Evolutionary conservation across 345 rosid genomes (phyloP).

Genomic region (Gossypium rotundifolium): DNA sequence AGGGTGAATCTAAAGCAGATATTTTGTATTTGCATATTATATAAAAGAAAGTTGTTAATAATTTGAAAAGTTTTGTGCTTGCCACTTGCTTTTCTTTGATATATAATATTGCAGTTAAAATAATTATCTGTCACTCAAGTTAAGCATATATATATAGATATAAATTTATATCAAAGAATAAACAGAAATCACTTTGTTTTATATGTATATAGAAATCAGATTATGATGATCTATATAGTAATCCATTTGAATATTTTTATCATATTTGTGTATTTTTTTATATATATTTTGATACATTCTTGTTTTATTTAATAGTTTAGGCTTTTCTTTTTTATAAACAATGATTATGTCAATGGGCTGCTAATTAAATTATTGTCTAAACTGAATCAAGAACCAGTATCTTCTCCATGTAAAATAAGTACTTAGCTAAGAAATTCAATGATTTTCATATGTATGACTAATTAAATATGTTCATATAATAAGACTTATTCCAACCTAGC

Average conservation of each 20-base stretch:
- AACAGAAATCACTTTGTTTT: not conserved
- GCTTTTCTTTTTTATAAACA: not conserved
- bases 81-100: no score
- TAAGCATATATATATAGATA: not conserved
- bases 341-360: not conserved
- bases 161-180: not conserved
- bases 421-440: not conserved
- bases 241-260: not conserved
- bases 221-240: not conserved
- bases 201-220: no score
- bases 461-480: no score
- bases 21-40: no score
- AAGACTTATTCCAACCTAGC: no score
- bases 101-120: not conserved
- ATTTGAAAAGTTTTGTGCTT: no score
- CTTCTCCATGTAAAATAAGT: not conserved
- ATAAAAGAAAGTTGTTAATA: no score
- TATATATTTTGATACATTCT: not conserved
- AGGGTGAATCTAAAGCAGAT: no score
- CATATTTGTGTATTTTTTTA: not conserved
- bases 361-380: not conserved
- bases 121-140: not conserved
- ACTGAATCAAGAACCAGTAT: not conserved
- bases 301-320: no score
- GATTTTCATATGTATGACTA: not conserved